Evolutionary conservation across 192 early-diverging fungal species (phyloP), one percentile per base, ranked within the genome.

Genomic region (Thamnidium elegans): DNA sequence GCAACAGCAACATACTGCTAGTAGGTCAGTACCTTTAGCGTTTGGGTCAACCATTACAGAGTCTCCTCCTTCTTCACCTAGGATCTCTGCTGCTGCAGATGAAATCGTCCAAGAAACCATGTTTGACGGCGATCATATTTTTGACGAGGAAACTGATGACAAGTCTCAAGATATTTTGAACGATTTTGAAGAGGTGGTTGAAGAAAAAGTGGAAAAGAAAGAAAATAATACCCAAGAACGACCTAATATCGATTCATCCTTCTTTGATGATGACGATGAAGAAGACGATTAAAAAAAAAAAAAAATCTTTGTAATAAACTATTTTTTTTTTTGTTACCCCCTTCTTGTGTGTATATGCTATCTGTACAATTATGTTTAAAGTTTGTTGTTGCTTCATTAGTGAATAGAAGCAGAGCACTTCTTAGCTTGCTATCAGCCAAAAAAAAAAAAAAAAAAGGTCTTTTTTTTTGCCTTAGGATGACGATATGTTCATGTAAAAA

Each of bases 51-150:
- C 62, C 7, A 60, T 68, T 42, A 64, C 50, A 31, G 36, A 39
- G 9, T 73, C 71, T 9, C 71, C 71, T 19, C 71, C 71, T 34
- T 53, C 51, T 17, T 68, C 66, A 14, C 62, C 65, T 7, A 47
- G 42, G 36, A 50, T 50, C 31, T 36, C 53, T 34, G 31, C 59
- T 23, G 31, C 55, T 23, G 31, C 20, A 50, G 21, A n/a, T 19
- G 19, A 31, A 10, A 15, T n/a, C 1, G 17, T 14, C 0, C 13
- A 31, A 5, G 58, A 32, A 32, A 48, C 65, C 4, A 64, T 68
- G 66, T 73, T 73, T 61, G 66, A 68, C 34, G 17, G 62, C 26
- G 71, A 64, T 7, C 52, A 32, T 44, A 43, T 55, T 30, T 53
- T 32, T 39, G 10, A 51, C 14, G 58, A 59, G 2, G 42, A 44